Evolutionary conservation across 345 rosid genomes (phyloP).

Genomic region (Geranium rotundifolium): DNA sequence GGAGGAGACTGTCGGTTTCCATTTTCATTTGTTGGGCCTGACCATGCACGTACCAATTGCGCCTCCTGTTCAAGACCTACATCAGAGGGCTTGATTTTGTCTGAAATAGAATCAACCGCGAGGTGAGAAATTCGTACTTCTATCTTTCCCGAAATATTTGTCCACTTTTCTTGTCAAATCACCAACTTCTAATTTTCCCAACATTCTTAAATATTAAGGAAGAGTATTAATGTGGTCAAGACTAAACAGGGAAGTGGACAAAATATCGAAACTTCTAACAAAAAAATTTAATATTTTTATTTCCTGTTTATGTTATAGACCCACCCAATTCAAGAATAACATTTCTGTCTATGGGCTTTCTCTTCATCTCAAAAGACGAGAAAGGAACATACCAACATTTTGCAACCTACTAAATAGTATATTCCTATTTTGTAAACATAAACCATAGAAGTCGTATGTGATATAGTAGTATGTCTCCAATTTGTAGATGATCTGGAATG

Average conservation of each 20-base stretch:
- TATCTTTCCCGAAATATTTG: neutral
- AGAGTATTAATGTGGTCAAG: too few relatives aligned
- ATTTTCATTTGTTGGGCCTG: constrained; percentile 5
- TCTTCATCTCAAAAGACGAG: neutral
- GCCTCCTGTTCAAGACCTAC: constrained; percentile 35
- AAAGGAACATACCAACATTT: neutral
- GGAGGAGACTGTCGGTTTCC: neutral
- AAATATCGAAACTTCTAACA: too few relatives aligned
- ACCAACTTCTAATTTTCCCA: neutral
- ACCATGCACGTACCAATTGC: constrained; percentile 21
- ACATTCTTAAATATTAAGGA: neutral
- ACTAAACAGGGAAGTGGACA: too few relatives aligned
- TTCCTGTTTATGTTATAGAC: neutral
- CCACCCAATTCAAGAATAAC: neutral
- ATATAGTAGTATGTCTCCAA: neutral
- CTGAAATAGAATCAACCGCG: constrained; percentile 17
- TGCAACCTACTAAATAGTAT: neutral
- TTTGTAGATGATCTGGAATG: neutral
- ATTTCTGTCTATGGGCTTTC: neutral
- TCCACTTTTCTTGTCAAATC: neutral
- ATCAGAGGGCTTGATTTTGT: constrained; percentile 30
- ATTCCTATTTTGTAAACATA: too few relatives aligned
- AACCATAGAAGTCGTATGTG: too few relatives aligned
- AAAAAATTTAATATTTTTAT: too few relatives aligned
- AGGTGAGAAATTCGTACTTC: constrained; percentile 6